Conservation (phyloP, 2,329 filamentous ascomycete species). For the Colletotrichum orchidophilum region DNA sequence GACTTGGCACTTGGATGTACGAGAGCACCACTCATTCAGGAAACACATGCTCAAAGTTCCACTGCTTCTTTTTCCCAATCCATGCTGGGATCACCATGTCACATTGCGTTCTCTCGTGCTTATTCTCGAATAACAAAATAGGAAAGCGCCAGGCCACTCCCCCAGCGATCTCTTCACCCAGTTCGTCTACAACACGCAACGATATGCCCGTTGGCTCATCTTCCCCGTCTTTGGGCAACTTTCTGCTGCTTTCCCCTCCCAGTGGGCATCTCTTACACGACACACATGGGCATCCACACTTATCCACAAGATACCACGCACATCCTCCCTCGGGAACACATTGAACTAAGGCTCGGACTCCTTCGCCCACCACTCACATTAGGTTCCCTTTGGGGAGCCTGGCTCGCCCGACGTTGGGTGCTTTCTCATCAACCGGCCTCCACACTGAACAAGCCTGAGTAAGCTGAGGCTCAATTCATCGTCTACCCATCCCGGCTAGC, state of each 20-base stretch:
- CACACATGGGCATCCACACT: background rate
- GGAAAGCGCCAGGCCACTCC: background rate
- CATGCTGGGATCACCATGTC: background rate
- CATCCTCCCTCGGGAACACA: background rate
- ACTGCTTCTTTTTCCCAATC: background rate
- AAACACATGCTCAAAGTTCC: background rate
- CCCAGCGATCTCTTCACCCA: background rate
- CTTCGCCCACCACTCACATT: background rate
- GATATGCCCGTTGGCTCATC: background rate
- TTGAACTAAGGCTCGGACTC: background rate
- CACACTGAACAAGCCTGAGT: slow-evolving; percentile 2
- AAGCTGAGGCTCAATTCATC: slow-evolving; percentile 17
- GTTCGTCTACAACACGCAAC: background rate
- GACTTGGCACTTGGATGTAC: background rate
- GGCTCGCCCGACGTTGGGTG: slow-evolving; percentile 11
- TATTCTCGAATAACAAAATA: background rate
- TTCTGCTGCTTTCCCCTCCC: background rate
- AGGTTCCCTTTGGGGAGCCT: background rate
- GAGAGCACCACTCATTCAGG: background rate
- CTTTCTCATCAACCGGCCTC: background rate
- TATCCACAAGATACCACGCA: background rate
- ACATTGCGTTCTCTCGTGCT: background rate
- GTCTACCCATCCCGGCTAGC: background rate
- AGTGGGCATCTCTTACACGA: background rate
- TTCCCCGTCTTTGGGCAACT: background rate